Evolutionary conservation across 2,329 filamentous ascomycete genomes (phyloP), one percentile per base, ranked within the genome.

Genomic region (Massarina eburnea): DNA sequence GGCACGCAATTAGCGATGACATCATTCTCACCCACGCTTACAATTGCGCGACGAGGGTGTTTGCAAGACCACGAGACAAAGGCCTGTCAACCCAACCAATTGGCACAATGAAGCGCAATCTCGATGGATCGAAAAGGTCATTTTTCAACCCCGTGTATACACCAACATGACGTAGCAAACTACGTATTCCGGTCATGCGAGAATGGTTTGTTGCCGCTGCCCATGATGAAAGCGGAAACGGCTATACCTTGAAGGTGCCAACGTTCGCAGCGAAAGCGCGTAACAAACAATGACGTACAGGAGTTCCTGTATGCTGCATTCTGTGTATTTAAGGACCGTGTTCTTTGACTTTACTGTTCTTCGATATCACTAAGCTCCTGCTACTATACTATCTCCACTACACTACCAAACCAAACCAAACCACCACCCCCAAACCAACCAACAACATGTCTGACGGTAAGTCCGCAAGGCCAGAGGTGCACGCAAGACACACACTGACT

Each of bases 391-490:
- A 14, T 41, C 45, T 45, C 52, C 45, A 57, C 47, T 53, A 48
- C 51, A 55, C 42, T 39, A 54, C 59, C 51, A 59, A 52, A 27
- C 48, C 54, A 51, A 50, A 58, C 51, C 45, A 60, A 35, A 30
- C 26, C 26, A 39, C 15, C 54, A 54, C 48, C 51, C 57, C 54
- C 46, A 59, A 59, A 47, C 45, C 49, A 58, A 47, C 48, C 51
- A 64, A 59, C 70, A 80, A 58, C 66, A 83, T 83, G 80, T 80
- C 82, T 76, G 82, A 84, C 72, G n/a, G n/a, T n/a, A n/a, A n/a
- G n/a, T n/a, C n/a, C n/a, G n/a, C n/a, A n/a, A n/a, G n/a, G n/a
- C n/a, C n/a, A n/a, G n/a, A n/a, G n/a, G n/a, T n/a, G n/a, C n/a
- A n/a, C n/a, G n/a, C n/a, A n/a, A n/a, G n/a, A n/a, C n/a, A n/a